phyloP scores from a whole-genome alignment of 129 eudicot genomes.

The Ambrosia artemisiifolia region DNA sequence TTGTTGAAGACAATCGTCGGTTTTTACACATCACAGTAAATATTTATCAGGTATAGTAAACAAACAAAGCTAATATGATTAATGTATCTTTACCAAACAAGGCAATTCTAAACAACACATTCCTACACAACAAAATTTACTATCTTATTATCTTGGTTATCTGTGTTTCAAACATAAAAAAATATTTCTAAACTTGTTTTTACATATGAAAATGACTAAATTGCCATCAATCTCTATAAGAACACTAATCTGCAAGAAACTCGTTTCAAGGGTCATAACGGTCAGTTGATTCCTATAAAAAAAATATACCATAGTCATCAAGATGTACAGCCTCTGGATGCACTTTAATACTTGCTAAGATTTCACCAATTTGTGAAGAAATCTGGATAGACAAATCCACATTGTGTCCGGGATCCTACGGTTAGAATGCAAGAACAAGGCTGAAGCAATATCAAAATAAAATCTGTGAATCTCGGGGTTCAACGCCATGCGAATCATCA shows the following conservation, averaged over 20 bases:
- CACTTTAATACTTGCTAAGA: background rate
- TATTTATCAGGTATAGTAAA: no score
- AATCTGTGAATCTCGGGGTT: constrained; percentile 66
- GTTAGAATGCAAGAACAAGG: constrained; percentile 40
- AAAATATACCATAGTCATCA: constrained; percentile 13
- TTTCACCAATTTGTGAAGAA: constrained; percentile 45
- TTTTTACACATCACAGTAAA: no score
- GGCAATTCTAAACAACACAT: background rate
- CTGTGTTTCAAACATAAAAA: background rate
- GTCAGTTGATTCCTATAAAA: constrained; percentile 31
- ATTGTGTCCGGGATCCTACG: constrained; percentile 49
- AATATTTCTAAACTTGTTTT: background rate
- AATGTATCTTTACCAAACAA: background rate
- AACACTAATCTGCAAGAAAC: constrained; percentile 9
- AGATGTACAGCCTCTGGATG: constrained; percentile 14
- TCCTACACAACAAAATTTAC: constrained; percentile 16
- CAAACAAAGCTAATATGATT: no score
- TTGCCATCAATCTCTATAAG: constrained; percentile 8
- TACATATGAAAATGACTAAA: constrained; percentile 15
- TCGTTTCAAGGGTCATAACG: constrained; percentile 20
- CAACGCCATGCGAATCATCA: constrained; percentile 68
- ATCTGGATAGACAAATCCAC: constrained; percentile 59
- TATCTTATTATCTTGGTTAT: constrained; percentile 18
- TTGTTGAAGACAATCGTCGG: no score
- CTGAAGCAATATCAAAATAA: constrained; percentile 39